These are phyloP conservation scores for Alternaria sp. DNA, from an alignment of 2,329 filamentous ascomycete genomes.

Conservation along the genomic window DNA sequence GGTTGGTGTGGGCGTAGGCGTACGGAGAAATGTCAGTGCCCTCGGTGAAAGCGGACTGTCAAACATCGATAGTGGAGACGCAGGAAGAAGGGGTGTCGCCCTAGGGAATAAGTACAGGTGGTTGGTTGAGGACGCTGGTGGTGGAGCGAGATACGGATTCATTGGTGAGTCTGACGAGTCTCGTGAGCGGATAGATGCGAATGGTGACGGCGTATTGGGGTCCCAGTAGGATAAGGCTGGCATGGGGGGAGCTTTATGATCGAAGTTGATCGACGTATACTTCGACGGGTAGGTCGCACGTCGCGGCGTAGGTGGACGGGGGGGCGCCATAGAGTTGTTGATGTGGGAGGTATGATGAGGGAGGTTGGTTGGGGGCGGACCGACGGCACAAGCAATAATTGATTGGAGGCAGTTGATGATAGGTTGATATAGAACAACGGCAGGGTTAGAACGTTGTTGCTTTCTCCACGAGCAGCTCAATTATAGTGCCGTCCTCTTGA, in stretches of 20 bases:
- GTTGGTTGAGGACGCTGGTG: background rate
- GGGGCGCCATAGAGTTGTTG: constrained; percentile 14
- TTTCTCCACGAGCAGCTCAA: background rate
- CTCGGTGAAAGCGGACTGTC: constrained; percentile 13
- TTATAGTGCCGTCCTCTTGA: background rate
- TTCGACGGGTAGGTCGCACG: constrained; percentile 21
- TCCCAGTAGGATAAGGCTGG: constrained; percentile 30
- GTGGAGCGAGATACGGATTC: constrained; percentile 29
- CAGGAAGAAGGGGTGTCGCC: constrained; percentile 25
- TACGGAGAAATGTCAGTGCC: constrained; percentile 14
- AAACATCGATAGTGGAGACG: constrained; percentile 31
- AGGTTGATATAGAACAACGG: background rate
- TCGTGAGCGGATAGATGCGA: background rate
- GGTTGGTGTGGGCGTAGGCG: background rate
- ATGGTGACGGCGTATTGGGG: constrained; percentile 25
- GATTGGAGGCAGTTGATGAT: background rate
- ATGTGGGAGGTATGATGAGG: constrained; percentile 23
- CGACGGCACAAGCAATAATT: constrained; percentile 11
- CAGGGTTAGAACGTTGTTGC: background rate
- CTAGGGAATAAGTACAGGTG: background rate
- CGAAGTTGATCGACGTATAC: background rate
- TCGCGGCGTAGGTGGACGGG: constrained; percentile 24
- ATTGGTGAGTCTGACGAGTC: constrained; percentile 13
- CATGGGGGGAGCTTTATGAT: constrained; percentile 15
- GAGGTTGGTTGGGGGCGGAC: constrained; percentile 21